Base-by-base conservation (phyloP, 2,329 filamentous ascomycete species). In the Ceratocystiopsis brevicomis region DNA sequence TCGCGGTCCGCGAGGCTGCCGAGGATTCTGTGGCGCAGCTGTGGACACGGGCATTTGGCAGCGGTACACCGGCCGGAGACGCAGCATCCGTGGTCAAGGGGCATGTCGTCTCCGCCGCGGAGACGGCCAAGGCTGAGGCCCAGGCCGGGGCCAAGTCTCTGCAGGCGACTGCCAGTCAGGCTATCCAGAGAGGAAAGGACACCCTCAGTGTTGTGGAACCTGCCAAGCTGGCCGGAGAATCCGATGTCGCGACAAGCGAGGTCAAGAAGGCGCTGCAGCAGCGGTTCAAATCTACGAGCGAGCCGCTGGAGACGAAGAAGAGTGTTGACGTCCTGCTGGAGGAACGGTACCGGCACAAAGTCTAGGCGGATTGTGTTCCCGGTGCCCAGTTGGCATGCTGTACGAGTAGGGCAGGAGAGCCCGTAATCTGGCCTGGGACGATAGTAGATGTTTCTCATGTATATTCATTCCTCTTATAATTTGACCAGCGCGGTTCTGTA, bases 1-100 rank as follows among this genome's bases (percentile, higher is more conserved):
- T 65, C 40, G 67, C 67, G 42, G 67, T 77, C 43, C 68, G 76
- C 43, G 71, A 78, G 49, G 65, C 62, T 2, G 60, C 75, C 50
- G 76, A 79, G 56, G 62, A 61, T 14, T 56, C 59, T 32, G 57
- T 64, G 35, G 60, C 60, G 11, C 56, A 61, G n/a, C 48, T 74
- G 15, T 72, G 61, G 67, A 54, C 51, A 33, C 59, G 53, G 39
- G 56, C 57, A 1, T 56, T 61, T 39, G 62, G 60, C 21, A 53
- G 57, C 38, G 50, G 51, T 44, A 50, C 59, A 47, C 51, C 55
- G 25, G 52, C 34, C 12, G 41, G 37, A 8, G 62, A 57, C 10
- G 52, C 49, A 14, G 50, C 45, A 38, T 52, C 47, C 12, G 47
- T 51, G 17, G 53, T 53, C 37, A 49, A 40, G 37, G 46, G 48